Evolutionary conservation across 306 rosid species (phyloP).

Genomic region (Fagus crenata): DNA sequence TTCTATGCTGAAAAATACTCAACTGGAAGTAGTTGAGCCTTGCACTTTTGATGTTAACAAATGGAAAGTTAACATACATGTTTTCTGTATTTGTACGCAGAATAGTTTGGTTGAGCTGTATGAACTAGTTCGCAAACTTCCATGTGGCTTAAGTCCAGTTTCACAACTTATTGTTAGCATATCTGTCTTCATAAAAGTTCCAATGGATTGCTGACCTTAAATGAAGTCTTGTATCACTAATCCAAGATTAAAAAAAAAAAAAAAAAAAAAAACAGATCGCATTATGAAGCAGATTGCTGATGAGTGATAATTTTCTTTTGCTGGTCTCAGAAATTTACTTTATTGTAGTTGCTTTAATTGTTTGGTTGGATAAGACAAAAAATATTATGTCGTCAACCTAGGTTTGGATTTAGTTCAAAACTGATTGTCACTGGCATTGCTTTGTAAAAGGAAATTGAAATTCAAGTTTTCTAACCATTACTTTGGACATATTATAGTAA

Average conservation of each 20-base stretch:
- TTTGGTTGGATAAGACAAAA: background rate
- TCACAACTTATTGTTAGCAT: background rate
- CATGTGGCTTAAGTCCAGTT: background rate
- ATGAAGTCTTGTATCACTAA: background rate
- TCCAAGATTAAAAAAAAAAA: background rate
- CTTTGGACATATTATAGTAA: constrained; percentile 3
- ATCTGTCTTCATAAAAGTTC: background rate
- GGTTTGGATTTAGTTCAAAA: constrained; percentile 6
- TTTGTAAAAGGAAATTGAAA: background rate
- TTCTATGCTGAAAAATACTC: background rate
- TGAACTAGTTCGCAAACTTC: background rate
- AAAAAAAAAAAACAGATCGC: background rate
- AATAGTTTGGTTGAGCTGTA: background rate
- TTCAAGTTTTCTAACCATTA: background rate
- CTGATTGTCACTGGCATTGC: constrained; percentile 1
- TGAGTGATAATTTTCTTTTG: background rate
- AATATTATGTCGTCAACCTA: constrained; percentile 7
- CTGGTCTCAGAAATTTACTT: background rate
- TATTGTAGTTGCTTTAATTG: background rate
- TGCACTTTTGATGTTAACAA: background rate
- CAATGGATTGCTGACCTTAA: background rate
- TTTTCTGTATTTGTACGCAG: background rate
- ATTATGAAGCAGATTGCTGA: background rate
- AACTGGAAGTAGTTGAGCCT: background rate
- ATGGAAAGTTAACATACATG: background rate